A percentile compares a stretch with the other conserved stretches of the same genome.
Evolutionary conservation across 1,284 basidiomycete species (phyloP).

Genomic region (Marasmius tenuissimus): DNA sequence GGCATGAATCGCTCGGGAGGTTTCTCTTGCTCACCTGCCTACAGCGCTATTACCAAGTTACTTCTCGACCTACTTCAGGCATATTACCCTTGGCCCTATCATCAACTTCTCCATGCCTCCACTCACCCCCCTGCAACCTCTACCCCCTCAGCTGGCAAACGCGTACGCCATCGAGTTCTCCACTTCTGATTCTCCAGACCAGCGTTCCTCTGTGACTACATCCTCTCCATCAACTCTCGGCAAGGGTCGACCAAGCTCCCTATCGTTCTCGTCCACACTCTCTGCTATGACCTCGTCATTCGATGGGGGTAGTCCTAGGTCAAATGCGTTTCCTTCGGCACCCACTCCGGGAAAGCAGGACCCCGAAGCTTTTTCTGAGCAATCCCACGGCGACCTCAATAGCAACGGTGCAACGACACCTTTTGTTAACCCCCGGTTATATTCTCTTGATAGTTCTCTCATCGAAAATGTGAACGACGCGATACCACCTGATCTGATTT

Average conservation of each 20-base stretch:
- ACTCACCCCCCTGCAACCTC: slow-evolving; percentile 60
- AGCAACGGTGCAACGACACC: not conserved
- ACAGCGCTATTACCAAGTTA: slow-evolving; percentile 67
- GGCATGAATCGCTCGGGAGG: slow-evolving; percentile 13
- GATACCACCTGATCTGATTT: slow-evolving; percentile 41
- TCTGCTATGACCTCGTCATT: slow-evolving; percentile 36
- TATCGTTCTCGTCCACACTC: slow-evolving; percentile 47
- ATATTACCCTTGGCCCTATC: slow-evolving; percentile 59
- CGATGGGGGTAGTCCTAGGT: slow-evolving; percentile 8
- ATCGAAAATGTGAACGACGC: slow-evolving; percentile 36
- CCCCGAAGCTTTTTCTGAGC: not conserved
- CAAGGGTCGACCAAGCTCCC: slow-evolving; percentile 35
- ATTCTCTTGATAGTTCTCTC: slow-evolving; percentile 33
- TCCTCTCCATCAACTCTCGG: not conserved
- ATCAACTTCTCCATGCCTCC: slow-evolving; percentile 71
- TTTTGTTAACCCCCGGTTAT: slow-evolving; percentile 13
- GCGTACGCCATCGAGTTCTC: slow-evolving; percentile 34
- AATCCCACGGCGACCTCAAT: not conserved
- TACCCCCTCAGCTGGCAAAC: slow-evolving; percentile 47
- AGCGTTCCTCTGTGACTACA: slow-evolving; percentile 2
- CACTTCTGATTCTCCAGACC: slow-evolving; percentile 19
- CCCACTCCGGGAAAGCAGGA: not conserved
- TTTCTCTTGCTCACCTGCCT: slow-evolving; percentile 2
- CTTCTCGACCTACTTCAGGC: slow-evolving; percentile 70
- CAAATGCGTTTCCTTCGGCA: slow-evolving; percentile 23